These are phyloP conservation scores for Ophiostoma quercus DNA, from an alignment of 2,329 filamentous ascomycete genomes.

Conservation along the genomic window DNA sequence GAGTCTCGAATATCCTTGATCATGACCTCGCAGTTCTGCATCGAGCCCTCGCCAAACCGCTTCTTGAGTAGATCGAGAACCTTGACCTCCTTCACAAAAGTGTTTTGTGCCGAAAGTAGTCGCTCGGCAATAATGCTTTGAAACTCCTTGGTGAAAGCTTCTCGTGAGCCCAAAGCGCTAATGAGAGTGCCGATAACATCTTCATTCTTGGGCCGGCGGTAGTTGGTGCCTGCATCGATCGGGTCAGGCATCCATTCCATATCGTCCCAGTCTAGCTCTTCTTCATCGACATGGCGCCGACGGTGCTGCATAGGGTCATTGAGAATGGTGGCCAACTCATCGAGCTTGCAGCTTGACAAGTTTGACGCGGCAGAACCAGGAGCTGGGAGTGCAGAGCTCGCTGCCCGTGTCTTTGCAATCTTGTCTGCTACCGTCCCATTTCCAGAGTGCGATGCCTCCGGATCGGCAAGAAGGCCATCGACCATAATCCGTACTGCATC, in stretches of 20 bases:
- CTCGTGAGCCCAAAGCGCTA: conserved; percentile 79
- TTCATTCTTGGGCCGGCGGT: conserved; percentile 79
- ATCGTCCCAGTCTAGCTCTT: conserved; percentile 82
- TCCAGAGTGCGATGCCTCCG: conserved; percentile 38
- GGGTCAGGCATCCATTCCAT: conserved; percentile 92
- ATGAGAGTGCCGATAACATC: conserved; percentile 89
- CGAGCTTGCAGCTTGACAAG: conserved; percentile 44
- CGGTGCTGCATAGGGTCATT: conserved; percentile 54
- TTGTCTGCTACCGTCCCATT: conserved; percentile 17
- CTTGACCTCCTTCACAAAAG: conserved; percentile 73
- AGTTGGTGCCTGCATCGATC: conserved; percentile 86
- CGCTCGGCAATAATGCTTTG: conserved; percentile 84
- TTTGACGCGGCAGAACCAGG: background rate
- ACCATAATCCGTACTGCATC: conserved; percentile 76
- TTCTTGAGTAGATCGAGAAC: conserved; percentile 83
- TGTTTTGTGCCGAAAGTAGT: conserved; percentile 59
- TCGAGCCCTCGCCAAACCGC: conserved; percentile 74
- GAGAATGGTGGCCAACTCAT: conserved; percentile 63
- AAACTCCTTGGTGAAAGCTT: conserved; percentile 90
- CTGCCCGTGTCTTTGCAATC: conserved; percentile 15
- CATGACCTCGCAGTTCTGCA: conserved; percentile 97
- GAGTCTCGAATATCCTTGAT: conserved; percentile 88
- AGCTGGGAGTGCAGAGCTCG: background rate
- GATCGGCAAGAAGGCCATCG: conserved; percentile 62
- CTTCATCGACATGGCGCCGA: conserved; percentile 51